Base-by-base conservation (phyloP, 345 rosid species). In the Erucastrum elatum region DNA sequence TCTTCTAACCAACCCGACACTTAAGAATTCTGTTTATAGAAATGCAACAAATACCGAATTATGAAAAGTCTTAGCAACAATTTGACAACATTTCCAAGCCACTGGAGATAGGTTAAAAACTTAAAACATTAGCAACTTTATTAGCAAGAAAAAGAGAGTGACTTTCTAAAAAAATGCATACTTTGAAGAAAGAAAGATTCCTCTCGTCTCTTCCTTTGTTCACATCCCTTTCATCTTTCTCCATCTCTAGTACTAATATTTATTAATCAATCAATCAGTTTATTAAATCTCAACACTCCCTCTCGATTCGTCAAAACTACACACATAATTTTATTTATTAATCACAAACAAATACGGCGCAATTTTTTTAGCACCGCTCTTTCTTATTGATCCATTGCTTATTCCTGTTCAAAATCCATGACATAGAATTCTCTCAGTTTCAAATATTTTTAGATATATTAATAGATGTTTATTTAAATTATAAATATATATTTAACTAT, bases 191-290 rank as follows among this genome's bases (percentile, higher is more conserved):
- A 53, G 13, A 67, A 79, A 79, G 82, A 79, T 73, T 79, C 82
- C 74, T 67, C 82, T 79, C 82, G 78, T 79, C 82, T 60, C 82
- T 73, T 59, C 58, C 66, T 69, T 68, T 74, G 79, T 80, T 80
- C 75, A 80, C 75, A 74, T 74, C 71, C 6, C 66, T 75, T 68
- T 80, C 69, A 8, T 72, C 71, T 76, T 60, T 61, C 44, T 59
- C 64, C 8, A 26, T 68, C 27, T 44, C 26, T 9, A 56, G 16
- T 49, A 49, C 56, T 49, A 49, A 49, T 29, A 4, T 29, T 29
- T 77, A n/a, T n/a, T 27, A 4, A 16, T 21, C 16, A 0, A 21
- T 3, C 9, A n/a, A 66, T 56, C 37, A 77, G 25, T 29, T 30
- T 21, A 76, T 29, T 34, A 34, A 34, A 29, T 29, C 31, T 4